A percentile compares a stretch with the other conserved stretches of the same genome.
These are phyloP conservation scores for Tuber magnatum DNA, from an alignment of 495 filamentous ascomycete species.

Conservation along the genomic window DNA sequence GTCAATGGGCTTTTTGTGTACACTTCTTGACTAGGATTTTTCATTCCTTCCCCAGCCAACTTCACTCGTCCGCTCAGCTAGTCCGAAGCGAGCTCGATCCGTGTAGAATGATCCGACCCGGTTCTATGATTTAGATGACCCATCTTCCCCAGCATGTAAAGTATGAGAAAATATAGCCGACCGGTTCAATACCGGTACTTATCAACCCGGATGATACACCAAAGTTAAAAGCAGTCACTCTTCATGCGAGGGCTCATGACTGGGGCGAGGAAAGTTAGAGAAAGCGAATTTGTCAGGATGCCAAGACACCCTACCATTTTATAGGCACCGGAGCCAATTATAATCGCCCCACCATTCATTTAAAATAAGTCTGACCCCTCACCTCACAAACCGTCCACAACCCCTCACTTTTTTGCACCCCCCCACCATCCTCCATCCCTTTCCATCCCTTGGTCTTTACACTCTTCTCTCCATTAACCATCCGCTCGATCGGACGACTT, in stretches of 20 bases:
- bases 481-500: constrained; percentile 31
- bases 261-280: constrained; percentile 13
- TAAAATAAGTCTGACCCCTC: constrained; percentile 34
- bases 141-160: not conserved
- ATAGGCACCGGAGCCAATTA: constrained; percentile 18
- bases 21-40: not conserved
- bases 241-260: not conserved
- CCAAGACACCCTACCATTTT: constrained; percentile 11
- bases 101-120: not conserved
- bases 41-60: too few relatives aligned
- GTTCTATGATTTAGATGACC: not conserved
- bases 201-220: not conserved
- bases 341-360: constrained; percentile 12
- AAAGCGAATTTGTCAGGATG: constrained; percentile 31
- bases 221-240: constrained; percentile 30
- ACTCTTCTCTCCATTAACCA: constrained; percentile 38
- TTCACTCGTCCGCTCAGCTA: not conserved
- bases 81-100: not conserved
- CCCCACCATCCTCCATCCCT: constrained; percentile 18
- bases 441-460: constrained; percentile 36
- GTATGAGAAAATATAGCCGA: not conserved
- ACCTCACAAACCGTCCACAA: constrained; percentile 21
- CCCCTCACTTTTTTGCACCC: constrained; percentile 38
- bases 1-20: not conserved
- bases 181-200: not conserved